These are phyloP conservation scores for Diaporthe longicolla DNA, from an alignment of 2,329 filamentous ascomycete genomes.

Conservation along the genomic window DNA sequence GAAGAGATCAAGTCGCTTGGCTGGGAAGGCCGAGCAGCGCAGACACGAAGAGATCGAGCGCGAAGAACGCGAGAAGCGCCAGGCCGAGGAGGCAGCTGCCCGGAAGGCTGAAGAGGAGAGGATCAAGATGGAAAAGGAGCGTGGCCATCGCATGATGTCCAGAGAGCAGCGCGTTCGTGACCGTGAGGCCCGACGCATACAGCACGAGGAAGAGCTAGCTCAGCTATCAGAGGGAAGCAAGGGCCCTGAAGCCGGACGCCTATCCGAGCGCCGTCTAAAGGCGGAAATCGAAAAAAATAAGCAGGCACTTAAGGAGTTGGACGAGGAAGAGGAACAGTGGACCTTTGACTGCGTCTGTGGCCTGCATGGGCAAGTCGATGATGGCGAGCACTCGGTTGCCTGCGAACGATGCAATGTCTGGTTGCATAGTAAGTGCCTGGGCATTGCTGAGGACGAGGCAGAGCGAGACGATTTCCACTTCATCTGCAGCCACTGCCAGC, in stretches of 20 bases:
- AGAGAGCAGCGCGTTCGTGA: conserved; percentile 89
- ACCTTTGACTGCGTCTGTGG: conserved; percentile 96
- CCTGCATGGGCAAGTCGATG: conserved; percentile 91
- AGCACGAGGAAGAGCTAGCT: conserved; percentile 86
- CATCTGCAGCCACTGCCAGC: conserved; percentile 83
- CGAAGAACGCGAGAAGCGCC: conserved; percentile 78
- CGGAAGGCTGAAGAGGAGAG: conserved; percentile 76
- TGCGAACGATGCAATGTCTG: conserved; percentile 96
- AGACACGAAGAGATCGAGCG: conserved; percentile 78
- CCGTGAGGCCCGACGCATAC: conserved; percentile 84
- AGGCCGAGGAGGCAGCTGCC: conserved; percentile 74
- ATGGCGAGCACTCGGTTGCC: conserved; percentile 92
- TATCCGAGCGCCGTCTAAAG: conserved; percentile 85
- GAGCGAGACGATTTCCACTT: conserved; percentile 91
- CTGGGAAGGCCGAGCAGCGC: conserved; percentile 83
- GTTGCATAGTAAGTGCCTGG: conserved; percentile 96
- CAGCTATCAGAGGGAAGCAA: conserved; percentile 83
- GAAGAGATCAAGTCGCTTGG: conserved; percentile 92
- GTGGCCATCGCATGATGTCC: conserved; percentile 84
- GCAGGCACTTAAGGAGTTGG: conserved; percentile 80
- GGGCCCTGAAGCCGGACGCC: conserved; percentile 69
- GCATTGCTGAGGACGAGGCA: conserved; percentile 82
- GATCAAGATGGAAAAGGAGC: conserved; percentile 75
- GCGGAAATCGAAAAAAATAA: conserved; percentile 85
- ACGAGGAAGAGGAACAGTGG: conserved; percentile 83